phyloP scores from a whole-genome alignment of 495 filamentous ascomycete genomes.

The Penicillium samsonianum region DNA sequence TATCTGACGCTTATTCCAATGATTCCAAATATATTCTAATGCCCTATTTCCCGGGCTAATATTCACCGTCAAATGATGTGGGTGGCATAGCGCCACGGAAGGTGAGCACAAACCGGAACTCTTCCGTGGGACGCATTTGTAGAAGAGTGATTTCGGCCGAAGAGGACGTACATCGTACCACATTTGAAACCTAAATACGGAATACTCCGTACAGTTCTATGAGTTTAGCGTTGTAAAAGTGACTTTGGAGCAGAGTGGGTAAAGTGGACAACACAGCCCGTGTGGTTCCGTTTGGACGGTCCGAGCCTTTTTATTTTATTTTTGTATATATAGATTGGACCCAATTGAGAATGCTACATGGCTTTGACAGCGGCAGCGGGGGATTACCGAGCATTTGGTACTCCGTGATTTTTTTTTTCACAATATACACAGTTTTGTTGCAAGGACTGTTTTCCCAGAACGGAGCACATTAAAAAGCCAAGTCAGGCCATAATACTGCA shows the following conservation, averaged over 20 bases:
- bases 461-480: neutral
- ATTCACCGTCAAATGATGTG: neutral
- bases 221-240: neutral
- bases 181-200: neutral
- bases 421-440: neutral
- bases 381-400: neutral
- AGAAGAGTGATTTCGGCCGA: conserved; percentile 6
- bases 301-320: conserved; percentile 29
- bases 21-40: neutral
- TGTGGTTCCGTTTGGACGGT: conserved; percentile 13
- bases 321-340: conserved; percentile 15
- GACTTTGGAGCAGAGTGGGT: neutral
- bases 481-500: neutral
- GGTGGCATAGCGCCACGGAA: neutral
- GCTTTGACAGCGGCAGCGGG: neutral
- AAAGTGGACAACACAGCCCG: neutral
- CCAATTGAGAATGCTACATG: neutral
- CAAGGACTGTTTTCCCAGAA: neutral
- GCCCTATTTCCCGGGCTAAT: neutral
- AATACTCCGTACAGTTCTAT: neutral
- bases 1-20: neutral
- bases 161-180: neutral
- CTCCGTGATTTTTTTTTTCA: neutral
- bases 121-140: neutral
- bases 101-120: neutral